Evolutionary conservation across 2,329 filamentous ascomycete genomes (phyloP).

Genomic region (Dactylellina parvicollis): DNA sequence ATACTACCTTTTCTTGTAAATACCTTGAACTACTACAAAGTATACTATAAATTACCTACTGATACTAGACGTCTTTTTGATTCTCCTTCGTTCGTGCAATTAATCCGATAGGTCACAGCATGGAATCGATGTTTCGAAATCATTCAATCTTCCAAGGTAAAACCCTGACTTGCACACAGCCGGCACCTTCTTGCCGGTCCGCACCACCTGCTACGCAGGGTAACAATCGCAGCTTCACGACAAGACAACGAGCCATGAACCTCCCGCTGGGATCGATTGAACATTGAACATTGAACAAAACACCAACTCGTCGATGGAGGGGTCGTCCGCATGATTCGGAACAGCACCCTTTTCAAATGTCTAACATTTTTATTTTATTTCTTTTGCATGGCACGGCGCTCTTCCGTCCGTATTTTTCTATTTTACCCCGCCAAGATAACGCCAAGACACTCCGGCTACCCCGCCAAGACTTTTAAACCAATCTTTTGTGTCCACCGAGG

Average conservation of each 20-base stretch:
- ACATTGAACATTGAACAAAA: no score
- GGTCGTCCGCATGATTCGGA: no score
- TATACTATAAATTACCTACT: not conserved
- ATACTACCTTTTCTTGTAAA: slow-evolving; percentile 10
- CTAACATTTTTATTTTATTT: no score
- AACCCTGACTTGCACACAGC: not conserved
- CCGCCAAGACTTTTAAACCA: not conserved
- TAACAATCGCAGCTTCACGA: not conserved
- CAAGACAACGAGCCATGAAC: not conserved
- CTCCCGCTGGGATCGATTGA: no score
- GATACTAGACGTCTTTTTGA: not conserved
- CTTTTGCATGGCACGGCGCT: no score
- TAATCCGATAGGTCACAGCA: not conserved
- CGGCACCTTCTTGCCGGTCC: not conserved
- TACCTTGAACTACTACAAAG: slow-evolving; percentile 9
- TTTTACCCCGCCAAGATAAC: slow-evolving; percentile 22
- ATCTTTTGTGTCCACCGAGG: not conserved
- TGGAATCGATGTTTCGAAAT: not conserved
- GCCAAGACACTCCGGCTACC: slow-evolving; percentile 4
- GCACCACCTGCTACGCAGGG: not conserved
- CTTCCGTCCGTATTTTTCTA: no score
- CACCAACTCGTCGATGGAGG: no score
- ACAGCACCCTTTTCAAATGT: not conserved
- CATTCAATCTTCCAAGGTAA: not conserved
- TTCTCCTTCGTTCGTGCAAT: not conserved